Evolutionary conservation across 2,329 filamentous ascomycete genomes (phyloP), one percentile per base, ranked within the genome.

Genomic region (Didymosphaeria variabile): DNA sequence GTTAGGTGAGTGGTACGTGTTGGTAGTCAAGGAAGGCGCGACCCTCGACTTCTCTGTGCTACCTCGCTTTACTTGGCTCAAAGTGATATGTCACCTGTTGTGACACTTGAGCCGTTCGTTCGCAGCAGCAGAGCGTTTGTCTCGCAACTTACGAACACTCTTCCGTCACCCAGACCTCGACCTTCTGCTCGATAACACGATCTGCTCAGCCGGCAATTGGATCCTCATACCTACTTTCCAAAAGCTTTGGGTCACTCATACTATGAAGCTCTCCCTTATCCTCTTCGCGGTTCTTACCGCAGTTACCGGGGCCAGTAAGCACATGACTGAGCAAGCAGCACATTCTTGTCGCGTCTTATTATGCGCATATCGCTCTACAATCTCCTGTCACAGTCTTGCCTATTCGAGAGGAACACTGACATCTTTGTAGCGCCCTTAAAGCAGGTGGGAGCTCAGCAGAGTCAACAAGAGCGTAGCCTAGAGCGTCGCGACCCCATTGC

Each of bases 1-100:
- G n/a, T 29, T 29, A 29, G 26, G 26, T 29, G 4, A 29, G 26
- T 4, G 6, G 26, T 29, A 29, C 26, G 26, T 2, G 26, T 29
- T 29, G 26, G 26, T 29, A 29, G 26, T 29, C 26, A 6, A 29
- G 26, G 26, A 29, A 29, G 26, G 60, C 1, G 64, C 29, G 9
- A 68, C 64, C 23, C 45, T 13, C n/a, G 19, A 19, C 2, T 10
- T 45, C 19, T 1, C n/a, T n/a, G 8, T 45, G 19, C 19, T 9
- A 3, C 34, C 15, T 36, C 34, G 34, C 19, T 45, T 45, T 19
- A 13, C 19, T 23, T 45, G 8, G 19, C 8, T 45, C 34, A 15
- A 36, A 8, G 9, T 36, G 15, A 15, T 36, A 36, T 15, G 1
- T 36, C 34, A 36, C 19, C 19, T 8, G 19, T 2, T 23, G 38